These are phyloP conservation scores for Paramecium caudatum DNA, from an alignment of 73 alveolate species.

Conservation along the genomic window DNA sequence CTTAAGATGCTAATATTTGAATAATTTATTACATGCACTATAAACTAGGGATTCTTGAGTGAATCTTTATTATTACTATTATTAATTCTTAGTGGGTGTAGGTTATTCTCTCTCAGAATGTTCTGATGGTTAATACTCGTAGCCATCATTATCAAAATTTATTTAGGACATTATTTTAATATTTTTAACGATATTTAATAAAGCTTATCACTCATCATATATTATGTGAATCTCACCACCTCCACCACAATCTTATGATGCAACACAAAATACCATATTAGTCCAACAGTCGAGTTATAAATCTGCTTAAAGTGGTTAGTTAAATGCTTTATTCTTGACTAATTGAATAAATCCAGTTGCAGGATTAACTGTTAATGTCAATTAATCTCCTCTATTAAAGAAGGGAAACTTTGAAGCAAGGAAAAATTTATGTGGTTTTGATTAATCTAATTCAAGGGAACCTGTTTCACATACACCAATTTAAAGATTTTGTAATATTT, in stretches of 20 bases:
- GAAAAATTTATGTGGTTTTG: constrained; percentile 35
- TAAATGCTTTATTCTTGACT: constrained; percentile 28
- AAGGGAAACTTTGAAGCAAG: constrained; percentile 35
- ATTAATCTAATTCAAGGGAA: constrained; percentile 15
- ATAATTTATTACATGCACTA: constrained; percentile 17
- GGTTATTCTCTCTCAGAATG: constrained; percentile 54
- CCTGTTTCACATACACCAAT: constrained; percentile 62
- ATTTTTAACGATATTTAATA: constrained; percentile 30
- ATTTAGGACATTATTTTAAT: constrained; percentile 54
- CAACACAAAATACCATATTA: constrained; percentile 39
- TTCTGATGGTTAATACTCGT: constrained; percentile 58
- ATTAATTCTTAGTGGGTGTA: constrained; percentile 23
- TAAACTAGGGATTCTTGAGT: constrained; percentile 59
- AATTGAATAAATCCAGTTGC: constrained; percentile 39
- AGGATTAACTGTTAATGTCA: constrained; percentile 57
- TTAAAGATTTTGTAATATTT: constrained; percentile 11
- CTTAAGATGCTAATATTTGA: constrained; percentile 48
- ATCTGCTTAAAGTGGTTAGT: constrained; percentile 36
- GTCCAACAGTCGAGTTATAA: constrained; percentile 46
- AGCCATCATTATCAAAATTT: constrained; percentile 51
- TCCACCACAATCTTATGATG: constrained; percentile 56
- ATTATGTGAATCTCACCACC: constrained; percentile 30
- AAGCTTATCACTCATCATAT: constrained; percentile 31
- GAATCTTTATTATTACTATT: constrained; percentile 17
- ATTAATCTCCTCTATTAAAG: constrained; percentile 30